Evolutionary conservation across 257 asterid genomes (phyloP), one percentile per base, ranked within the genome.

Genomic region (Salvia hispanica): DNA sequence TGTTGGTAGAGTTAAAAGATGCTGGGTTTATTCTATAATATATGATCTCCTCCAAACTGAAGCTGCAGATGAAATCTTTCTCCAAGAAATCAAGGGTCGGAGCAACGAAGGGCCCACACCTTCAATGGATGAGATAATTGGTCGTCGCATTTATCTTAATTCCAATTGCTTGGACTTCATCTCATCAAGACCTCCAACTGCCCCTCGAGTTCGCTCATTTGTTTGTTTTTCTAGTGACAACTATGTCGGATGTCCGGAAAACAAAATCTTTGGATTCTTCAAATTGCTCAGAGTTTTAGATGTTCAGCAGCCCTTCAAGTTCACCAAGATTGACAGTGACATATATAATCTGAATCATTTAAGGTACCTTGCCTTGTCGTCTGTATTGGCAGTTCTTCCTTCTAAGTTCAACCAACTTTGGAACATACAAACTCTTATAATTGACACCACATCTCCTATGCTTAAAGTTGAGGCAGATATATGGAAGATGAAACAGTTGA

Each of bases 231-330:
- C 58, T 0, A 13, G 9, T 4, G 58, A 52, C 9, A 4, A 1
- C 8, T 7, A 18, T 52, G 13, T 13, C n/a, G 3, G 1, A 4
- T 33, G 3, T 33, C 36, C n/a, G 9, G 33, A 52, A 18, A 21
- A 52, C 8, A 21, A 33, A 2, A 33, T 18, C 58, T 0, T 13
- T 21, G 58, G 6, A 52, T n/a, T 7, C 3, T 52, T 52, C 36
- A 52, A 52, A 8, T 14, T 18, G n/a, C 58, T 52, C 6, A 52
- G 58, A 52, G 58, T 52, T 52, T 52, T 52, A 9, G 58, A 52
- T 7, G 58, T 13, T 10, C n/a, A n/a, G n/a, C 9, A 1, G 36
- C 37, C 58, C n/a, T 13, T 52, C 36, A 18, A 18, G 21, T 52
- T 18, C 14, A 12, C n/a, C 2, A 52, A 8, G 9, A 7, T 52